Conservation (phyloP, 1,284 basidiomycete genomes). For the Leccinum laetum region DNA sequence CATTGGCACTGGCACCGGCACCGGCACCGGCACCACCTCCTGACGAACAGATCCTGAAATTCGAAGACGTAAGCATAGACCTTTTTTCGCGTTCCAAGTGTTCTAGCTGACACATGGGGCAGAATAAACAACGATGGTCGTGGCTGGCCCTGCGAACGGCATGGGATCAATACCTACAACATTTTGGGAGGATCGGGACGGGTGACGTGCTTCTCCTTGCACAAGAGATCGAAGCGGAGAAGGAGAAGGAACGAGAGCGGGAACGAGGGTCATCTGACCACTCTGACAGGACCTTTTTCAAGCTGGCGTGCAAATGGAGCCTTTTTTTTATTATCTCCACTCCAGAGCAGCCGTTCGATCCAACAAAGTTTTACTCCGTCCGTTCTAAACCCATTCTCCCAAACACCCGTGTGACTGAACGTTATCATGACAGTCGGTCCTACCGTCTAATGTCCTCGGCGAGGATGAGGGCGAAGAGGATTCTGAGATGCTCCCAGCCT, state of each 20-base stretch:
- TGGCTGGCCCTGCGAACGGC: conserved; percentile 78
- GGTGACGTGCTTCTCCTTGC: conserved; percentile 66
- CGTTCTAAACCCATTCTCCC: conserved; percentile 26
- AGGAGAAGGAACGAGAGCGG: conserved; percentile 37
- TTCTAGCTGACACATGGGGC: conserved; percentile 13
- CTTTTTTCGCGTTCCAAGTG: neutral
- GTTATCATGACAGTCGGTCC: conserved; percentile 47
- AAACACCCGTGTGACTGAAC: conserved; percentile 10
- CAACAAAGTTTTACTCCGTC: conserved; percentile 85
- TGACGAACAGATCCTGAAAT: conserved; percentile 55
- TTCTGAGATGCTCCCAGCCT: conserved; percentile 55
- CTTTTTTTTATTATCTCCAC: conserved; percentile 66
- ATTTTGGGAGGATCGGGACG: conserved; percentile 79
- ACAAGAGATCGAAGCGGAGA: conserved; percentile 69
- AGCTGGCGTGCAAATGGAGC: conserved; percentile 82
- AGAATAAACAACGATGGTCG: conserved; percentile 73
- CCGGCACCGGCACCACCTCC: conserved; percentile 25
- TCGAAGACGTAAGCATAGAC: conserved; percentile 56
- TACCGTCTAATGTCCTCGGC: conserved; percentile 55
- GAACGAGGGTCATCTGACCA: conserved; percentile 26
- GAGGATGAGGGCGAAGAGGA: conserved; percentile 47
- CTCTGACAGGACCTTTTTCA: conserved; percentile 73
- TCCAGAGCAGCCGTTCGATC: conserved; percentile 68
- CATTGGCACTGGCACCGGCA: neutral
- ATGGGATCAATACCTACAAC: conserved; percentile 67